Base-by-base conservation (phyloP, 2,329 filamentous ascomycete species). In the Pseudocercospora vitis region DNA sequence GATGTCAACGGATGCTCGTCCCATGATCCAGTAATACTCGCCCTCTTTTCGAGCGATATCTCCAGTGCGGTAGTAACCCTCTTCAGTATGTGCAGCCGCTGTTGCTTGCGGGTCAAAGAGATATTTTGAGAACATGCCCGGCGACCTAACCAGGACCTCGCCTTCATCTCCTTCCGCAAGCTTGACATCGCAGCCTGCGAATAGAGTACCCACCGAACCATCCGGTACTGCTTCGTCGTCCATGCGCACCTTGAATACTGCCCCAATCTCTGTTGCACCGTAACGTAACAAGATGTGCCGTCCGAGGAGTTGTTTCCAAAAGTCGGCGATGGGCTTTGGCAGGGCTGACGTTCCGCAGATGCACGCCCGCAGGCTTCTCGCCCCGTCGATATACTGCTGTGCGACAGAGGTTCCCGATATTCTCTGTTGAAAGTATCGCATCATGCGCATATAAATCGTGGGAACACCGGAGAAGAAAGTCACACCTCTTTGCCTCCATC, bases 391-490 rank as follows among this genome's bases (percentile, higher is more conserved):
- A 63, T 79, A 81, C 33, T 69, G 65, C 4, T 65, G 61, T 21
- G 59, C 55, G 6, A 71, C 54, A 1, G 68, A 53, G 7, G 66
- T 52, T 29, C 69, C 68, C 2, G 61, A 51, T 14, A 76, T 55
- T 1, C 40, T 62, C 18, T 67, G 68, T 60, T 74, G 70, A 49
- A 71, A 75, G 48, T 78, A 74, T 51, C 77, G 72, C 52, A 75
- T 72, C 47, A 79, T 65, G 0, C 76, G 71, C 40, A 76, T 74
- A 63, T 78, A 80, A 24, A 79, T 77, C 1, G 77, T 79, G 3
- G 77, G 77, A 1, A 80, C 77, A 12, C 75, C 77, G 59, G 76
- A 74, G 68, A 80, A 80, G 68, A 79, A 73, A 71, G 23, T 75
- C 69, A 39, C 69, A 65, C 56, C 71, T 65, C 73, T 50, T 58